A percentile compares a stretch with the other conserved stretches of the same genome.
phyloP scores from a whole-genome alignment of 352 stramenopile species.

The Blastocystis sp. region DNA sequence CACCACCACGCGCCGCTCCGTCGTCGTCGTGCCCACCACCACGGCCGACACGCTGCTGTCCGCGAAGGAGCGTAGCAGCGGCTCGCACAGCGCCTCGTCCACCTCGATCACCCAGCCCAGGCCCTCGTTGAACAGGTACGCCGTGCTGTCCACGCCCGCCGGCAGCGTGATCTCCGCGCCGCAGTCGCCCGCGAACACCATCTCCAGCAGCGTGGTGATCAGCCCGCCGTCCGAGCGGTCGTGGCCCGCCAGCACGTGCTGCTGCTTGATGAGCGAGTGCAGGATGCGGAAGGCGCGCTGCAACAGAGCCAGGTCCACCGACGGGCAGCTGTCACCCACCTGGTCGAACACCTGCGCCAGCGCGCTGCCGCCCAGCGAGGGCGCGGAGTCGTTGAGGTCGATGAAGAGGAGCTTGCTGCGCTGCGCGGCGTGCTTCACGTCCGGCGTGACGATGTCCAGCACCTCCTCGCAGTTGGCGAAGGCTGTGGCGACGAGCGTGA shows the following conservation, averaged over 20 bases:
- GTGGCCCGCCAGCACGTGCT: conserved; percentile 89
- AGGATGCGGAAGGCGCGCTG: conserved; percentile 76
- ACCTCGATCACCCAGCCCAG: conserved; percentile 94
- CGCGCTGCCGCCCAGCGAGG: conserved; percentile 87
- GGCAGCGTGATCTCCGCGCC: conserved; percentile 81
- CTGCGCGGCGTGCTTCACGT: conserved; percentile 85
- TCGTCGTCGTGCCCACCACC: conserved; percentile 4
- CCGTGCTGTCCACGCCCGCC: conserved; percentile 77
- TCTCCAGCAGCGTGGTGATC: conserved; percentile 90
- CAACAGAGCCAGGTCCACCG: conserved; percentile 87
- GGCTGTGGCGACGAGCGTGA: conserved; percentile 92
- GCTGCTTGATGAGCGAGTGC: conserved; percentile 81
- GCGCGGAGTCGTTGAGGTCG: conserved; percentile 82
- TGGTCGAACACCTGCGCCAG: conserved; percentile 85
- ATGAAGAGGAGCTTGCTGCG: conserved; percentile 88
- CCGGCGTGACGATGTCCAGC: conserved; percentile 90
- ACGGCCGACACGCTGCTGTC: conserved; percentile 34
- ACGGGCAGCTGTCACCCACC: conserved; percentile 80
- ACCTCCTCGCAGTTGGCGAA: conserved; percentile 95
- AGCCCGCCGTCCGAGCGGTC: conserved; percentile 96
- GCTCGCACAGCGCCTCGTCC: conserved; percentile 72
- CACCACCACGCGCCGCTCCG: conserved; percentile 19
- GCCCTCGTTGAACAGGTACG: conserved; percentile 91
- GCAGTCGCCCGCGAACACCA: conserved; percentile 97
- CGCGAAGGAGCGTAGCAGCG: conserved; percentile 22